Evolutionary conservation across 2,329 filamentous ascomycete species (phyloP), one percentile per base, ranked within the genome.

Genomic region (Neonectria neomacrospora): DNA sequence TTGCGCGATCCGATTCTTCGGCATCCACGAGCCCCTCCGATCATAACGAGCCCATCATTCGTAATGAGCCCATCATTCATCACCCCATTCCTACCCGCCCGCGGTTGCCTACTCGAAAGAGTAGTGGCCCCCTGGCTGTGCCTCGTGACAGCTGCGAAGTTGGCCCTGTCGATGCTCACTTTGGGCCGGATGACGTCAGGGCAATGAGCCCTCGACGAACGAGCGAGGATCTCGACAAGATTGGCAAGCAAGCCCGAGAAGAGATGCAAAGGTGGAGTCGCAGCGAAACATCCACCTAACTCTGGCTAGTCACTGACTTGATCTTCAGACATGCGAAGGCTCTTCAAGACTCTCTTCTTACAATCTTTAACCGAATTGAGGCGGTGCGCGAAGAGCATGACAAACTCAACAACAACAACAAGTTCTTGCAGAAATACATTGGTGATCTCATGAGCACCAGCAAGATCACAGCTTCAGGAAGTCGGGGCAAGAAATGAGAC

Each of bases 401-500:
- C 81, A 97, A 97, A 80, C 88, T 99, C 58, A 94, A 98, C 79
- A 96, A 87, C 78, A 94, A 97, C 78, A 99, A 99, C 85, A 95
- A 94, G 74, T 97, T 98, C 75, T 81, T 99, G 51, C 95, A 98
- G 79, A 97, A 97, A 78, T 98, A 98, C 77, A 98, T 98, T 73
- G 95, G 95, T 68, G 95, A 97, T 75, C 85, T 98, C 58, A 98
- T 97, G 88, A 92, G 93, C 71, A 91, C 89, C n/a, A 90, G 87
- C 76, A 91, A 91, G 75, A 91, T 91, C 71, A 91, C 89, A 1
- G 84, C 88, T 2, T 82, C 85, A 1, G 80, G 81, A 57, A 81
- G 78, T 65, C 81, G 85, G 32, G 79, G 78, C 58, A 86, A 86
- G 73, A 89, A 88, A 76, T 88, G 75, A 83, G 16, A 20, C n/a